Percentiles rank a stretch among this genome's conserved stretches.
Conservation (phyloP, 495 filamentous ascomycete species). For the Xanthoparmelia taractica region DNA sequence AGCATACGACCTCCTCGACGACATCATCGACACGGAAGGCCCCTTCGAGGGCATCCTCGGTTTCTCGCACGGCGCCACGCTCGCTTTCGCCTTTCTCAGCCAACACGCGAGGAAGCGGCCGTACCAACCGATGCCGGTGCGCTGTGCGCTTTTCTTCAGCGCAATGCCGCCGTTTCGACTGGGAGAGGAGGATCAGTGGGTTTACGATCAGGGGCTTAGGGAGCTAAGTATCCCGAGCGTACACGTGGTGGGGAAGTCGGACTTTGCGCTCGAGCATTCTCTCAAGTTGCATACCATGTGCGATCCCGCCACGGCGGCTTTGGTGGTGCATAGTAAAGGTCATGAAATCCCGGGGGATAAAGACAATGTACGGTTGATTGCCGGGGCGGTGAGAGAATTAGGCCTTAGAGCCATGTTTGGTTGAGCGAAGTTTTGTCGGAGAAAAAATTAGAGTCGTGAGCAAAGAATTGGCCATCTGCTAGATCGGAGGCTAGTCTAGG, state of each 20-base stretch:
- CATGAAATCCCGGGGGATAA: conserved; percentile 33
- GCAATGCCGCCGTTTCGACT: conserved; percentile 30
- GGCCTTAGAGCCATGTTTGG: neutral
- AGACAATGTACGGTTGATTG: conserved; percentile 29
- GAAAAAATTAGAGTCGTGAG: too few relatives aligned
- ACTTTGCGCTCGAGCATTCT: conserved; percentile 30
- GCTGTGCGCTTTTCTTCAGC: conserved; percentile 39
- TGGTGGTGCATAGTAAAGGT: conserved; percentile 31
- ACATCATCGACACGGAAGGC: conserved; percentile 32
- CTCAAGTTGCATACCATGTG: conserved; percentile 33
- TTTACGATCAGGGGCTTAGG: conserved; percentile 14
- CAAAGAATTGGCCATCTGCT: too few relatives aligned
- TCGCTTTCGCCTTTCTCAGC: conserved; percentile 33
- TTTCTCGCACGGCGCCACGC: conserved; percentile 40
- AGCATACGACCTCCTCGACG: conserved; percentile 32
- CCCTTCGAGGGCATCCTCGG: conserved; percentile 44
- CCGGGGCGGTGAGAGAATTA: conserved; percentile 28
- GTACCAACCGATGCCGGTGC: conserved; percentile 27
- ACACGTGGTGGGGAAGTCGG: conserved; percentile 36
- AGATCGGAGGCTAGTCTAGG: too few relatives aligned
- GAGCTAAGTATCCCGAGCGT: conserved; percentile 36
- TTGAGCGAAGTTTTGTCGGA: neutral
- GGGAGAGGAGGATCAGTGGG: conserved; percentile 20
- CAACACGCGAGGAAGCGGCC: conserved; percentile 33
- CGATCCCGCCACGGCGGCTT: conserved; percentile 26